Percentiles rank a stretch among this genome's conserved stretches.
phyloP scores from a whole-genome alignment of 768 basidiomycete genomes.

The Stropharia rugosoannulata region DNA sequence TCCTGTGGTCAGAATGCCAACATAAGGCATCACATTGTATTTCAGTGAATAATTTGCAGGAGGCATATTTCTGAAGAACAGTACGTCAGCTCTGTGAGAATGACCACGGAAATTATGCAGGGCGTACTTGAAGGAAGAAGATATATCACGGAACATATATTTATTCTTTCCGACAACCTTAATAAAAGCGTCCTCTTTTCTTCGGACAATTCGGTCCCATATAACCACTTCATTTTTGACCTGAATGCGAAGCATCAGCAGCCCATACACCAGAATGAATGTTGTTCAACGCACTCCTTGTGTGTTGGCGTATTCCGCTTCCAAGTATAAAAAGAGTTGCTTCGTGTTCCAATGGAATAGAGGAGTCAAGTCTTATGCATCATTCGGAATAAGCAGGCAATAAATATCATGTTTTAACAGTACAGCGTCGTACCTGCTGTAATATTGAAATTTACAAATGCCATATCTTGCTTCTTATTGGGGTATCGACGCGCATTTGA shows the following conservation, averaged over 20 bases:
- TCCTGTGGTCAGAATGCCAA: slow-evolving; percentile 77
- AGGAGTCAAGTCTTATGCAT: slow-evolving; percentile 64
- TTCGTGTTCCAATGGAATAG: slow-evolving; percentile 98
- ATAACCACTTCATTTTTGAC: slow-evolving; percentile 64
- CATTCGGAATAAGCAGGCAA: neutral
- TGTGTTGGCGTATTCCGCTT: slow-evolving; percentile 76
- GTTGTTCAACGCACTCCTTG: slow-evolving; percentile 56
- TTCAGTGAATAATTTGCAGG: slow-evolving; percentile 73
- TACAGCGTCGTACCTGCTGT: slow-evolving; percentile 60
- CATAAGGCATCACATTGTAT: slow-evolving; percentile 91
- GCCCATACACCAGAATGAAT: neutral
- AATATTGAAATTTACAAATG: slow-evolving; percentile 80
- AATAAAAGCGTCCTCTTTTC: slow-evolving; percentile 72
- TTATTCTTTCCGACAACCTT: slow-evolving; percentile 73
- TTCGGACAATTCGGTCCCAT: slow-evolving; percentile 90
- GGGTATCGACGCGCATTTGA: slow-evolving; percentile 52
- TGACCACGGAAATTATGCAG: neutral
- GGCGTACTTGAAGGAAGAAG: slow-evolving; percentile 72
- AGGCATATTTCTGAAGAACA: slow-evolving; percentile 49
- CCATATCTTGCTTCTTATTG: slow-evolving; percentile 68
- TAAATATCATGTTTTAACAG: neutral
- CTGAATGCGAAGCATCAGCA: slow-evolving; percentile 10
- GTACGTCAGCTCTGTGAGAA: slow-evolving; percentile 1
- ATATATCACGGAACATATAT: slow-evolving; percentile 78
- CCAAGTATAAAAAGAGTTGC: slow-evolving; percentile 84